These are phyloP conservation scores for Phylloporus scabripes DNA, from an alignment of 768 basidiomycete species.

Conservation along the genomic window DNA sequence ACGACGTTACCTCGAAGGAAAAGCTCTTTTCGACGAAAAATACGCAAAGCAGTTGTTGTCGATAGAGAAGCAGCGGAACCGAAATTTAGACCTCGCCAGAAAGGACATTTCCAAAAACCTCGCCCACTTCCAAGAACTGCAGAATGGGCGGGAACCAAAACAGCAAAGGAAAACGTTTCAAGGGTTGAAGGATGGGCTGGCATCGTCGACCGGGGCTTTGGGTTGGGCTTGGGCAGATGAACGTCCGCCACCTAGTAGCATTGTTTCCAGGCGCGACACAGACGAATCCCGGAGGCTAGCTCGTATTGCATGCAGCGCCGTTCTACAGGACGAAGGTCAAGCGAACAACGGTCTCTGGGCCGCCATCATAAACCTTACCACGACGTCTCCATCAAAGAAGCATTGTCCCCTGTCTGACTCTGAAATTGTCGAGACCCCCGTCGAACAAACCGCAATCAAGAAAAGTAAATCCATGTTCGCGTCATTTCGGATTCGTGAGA, in stretches of 20 bases:
- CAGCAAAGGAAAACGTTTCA: constrained; percentile 20
- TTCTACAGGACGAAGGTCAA: constrained; percentile 50
- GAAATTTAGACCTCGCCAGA: constrained; percentile 58
- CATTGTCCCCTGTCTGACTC: constrained; percentile 18
- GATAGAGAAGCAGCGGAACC: constrained; percentile 63
- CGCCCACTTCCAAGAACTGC: constrained; percentile 35
- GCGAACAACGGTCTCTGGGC: constrained; percentile 74
- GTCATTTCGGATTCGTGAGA: constrained; percentile 18
- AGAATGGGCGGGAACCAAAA: constrained; percentile 13
- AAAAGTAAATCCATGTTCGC: constrained; percentile 27
- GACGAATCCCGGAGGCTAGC: constrained; percentile 70
- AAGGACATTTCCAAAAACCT: constrained; percentile 57
- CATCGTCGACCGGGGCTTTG: constrained; percentile 53
- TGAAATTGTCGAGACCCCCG: constrained; percentile 4
- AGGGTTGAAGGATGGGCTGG: constrained; percentile 28
- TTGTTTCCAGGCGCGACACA: constrained; percentile 86
- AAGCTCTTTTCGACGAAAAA: constrained; percentile 57
- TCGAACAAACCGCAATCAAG: not conserved
- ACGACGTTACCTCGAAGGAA: constrained; percentile 69
- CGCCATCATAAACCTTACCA: constrained; percentile 57
- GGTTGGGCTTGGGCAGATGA: constrained; percentile 86
- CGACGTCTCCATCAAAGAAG: constrained; percentile 43
- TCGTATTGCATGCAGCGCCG: constrained; percentile 63
- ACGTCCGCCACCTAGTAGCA: constrained; percentile 85
- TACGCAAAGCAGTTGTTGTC: constrained; percentile 50